Conservation (phyloP, 1,284 basidiomycete genomes). For the Cystobasidium pallidum region DNA sequence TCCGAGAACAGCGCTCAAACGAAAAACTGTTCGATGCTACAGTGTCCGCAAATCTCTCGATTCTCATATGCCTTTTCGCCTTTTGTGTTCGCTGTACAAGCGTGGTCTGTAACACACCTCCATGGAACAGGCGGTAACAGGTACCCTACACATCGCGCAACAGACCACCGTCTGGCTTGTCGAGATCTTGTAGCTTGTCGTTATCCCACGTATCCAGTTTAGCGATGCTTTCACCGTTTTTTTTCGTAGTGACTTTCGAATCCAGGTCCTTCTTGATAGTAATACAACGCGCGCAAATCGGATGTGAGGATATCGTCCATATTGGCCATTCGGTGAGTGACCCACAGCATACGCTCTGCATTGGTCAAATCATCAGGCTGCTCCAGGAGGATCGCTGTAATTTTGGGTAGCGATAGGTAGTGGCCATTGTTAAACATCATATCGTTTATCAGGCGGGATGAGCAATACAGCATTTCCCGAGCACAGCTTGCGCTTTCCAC, state of each 20-base stretch:
- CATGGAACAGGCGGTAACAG: background rate
- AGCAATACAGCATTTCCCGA: no score
- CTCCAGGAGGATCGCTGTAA: background rate
- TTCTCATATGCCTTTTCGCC: background rate
- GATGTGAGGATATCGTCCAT: background rate
- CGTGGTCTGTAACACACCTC: background rate
- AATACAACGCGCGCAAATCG: background rate
- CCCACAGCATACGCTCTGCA: background rate
- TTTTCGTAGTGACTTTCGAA: background rate
- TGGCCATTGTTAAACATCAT: background rate
- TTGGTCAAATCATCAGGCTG: background rate
- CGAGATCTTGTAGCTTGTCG: slow-evolving; percentile 7
- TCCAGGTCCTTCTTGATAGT: slow-evolving; percentile 11
- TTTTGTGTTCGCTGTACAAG: slow-evolving; percentile 6
- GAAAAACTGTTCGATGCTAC: no score
- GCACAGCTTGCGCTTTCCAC: no score
- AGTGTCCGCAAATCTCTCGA: no score
- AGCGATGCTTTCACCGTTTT: slow-evolving; percentile 1
- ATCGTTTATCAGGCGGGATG: background rate
- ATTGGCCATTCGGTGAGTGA: background rate
- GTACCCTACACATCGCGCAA: background rate
- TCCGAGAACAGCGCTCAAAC: no score
- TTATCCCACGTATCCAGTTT: background rate
- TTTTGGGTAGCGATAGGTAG: background rate
- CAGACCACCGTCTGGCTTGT: slow-evolving; percentile 6